Evolutionary conservation across 2,329 filamentous ascomycete species (phyloP).

Genomic region (Gaeumannomyces sp.): DNA sequence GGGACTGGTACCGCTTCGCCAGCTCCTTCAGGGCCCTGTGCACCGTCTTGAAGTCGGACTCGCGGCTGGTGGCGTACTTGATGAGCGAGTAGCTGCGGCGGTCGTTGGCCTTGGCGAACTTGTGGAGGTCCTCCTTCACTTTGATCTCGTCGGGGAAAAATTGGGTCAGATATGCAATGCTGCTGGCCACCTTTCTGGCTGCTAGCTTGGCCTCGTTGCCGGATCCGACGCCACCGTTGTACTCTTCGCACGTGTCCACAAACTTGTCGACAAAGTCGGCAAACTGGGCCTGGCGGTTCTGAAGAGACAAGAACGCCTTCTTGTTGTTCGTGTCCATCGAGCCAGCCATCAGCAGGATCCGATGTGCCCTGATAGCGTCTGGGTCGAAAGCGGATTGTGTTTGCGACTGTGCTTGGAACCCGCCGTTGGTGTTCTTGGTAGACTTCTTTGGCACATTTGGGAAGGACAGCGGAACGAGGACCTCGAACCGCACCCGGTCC

Average conservation of each 20-base stretch:
- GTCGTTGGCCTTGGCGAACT: constrained; percentile 87
- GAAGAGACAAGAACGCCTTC: constrained; percentile 82
- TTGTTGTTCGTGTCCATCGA: constrained; percentile 73
- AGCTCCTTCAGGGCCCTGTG: constrained; percentile 87
- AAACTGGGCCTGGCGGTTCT: constrained; percentile 69
- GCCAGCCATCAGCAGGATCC: constrained; percentile 75
- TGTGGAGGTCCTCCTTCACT: constrained; percentile 72
- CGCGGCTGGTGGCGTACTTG: constrained; percentile 74
- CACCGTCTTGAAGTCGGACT: constrained; percentile 89
- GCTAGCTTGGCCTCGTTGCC: constrained; percentile 63
- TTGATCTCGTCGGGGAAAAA: constrained; percentile 70
- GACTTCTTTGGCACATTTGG: constrained; percentile 57
- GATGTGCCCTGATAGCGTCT: constrained; percentile 74
- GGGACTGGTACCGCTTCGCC: constrained; percentile 69
- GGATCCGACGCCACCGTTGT: constrained; percentile 74
- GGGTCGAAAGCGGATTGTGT: constrained; percentile 41
- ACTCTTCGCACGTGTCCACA: constrained; percentile 77
- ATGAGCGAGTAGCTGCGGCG: constrained; percentile 85
- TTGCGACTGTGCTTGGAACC: constrained; percentile 44
- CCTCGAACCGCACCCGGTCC: constrained; percentile 80
- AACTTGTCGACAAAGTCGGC: constrained; percentile 70
- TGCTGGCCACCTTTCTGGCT: constrained; percentile 64
- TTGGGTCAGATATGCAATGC: constrained; percentile 66
- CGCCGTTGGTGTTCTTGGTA: constrained; percentile 56
- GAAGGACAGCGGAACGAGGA: constrained; percentile 81